Conservation (phyloP, 306 rosid genomes). For the Cucurbita ficifolia region DNA sequence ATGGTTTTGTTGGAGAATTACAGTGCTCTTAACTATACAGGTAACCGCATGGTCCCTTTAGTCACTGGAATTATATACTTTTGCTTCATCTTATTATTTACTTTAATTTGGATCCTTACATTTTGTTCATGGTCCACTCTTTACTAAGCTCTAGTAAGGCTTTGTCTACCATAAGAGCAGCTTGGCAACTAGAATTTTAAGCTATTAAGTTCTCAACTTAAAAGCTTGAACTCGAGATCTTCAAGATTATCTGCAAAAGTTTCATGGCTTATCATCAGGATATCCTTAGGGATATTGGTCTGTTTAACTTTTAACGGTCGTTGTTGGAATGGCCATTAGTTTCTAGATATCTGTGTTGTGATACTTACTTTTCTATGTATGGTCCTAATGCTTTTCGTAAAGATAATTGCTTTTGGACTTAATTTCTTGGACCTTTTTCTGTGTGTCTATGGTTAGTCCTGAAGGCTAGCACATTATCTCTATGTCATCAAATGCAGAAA, state of each 20-base stretch:
- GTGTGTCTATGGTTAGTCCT: background rate
- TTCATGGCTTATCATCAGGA: background rate
- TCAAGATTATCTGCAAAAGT: background rate
- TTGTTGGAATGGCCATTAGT: background rate
- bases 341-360: background rate
- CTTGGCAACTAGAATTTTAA: background rate
- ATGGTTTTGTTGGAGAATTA: conserved; percentile 95
- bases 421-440: background rate
- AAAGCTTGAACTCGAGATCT: background rate
- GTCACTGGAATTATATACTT: background rate
- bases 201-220: background rate
- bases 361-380: background rate
- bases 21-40: conserved; percentile 95
- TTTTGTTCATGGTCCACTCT: background rate
- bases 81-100: background rate
- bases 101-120: background rate
- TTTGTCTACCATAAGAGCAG: background rate
- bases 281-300: background rate
- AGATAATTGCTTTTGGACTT: background rate
- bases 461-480: background rate
- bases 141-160: background rate
- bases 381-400: background rate
- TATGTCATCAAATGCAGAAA: background rate
- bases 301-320: background rate
- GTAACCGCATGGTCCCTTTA: conserved; percentile 12